phyloP scores from a whole-genome alignment of 2,329 filamentous ascomycete species.

The Cercospora brassicicola region DNA sequence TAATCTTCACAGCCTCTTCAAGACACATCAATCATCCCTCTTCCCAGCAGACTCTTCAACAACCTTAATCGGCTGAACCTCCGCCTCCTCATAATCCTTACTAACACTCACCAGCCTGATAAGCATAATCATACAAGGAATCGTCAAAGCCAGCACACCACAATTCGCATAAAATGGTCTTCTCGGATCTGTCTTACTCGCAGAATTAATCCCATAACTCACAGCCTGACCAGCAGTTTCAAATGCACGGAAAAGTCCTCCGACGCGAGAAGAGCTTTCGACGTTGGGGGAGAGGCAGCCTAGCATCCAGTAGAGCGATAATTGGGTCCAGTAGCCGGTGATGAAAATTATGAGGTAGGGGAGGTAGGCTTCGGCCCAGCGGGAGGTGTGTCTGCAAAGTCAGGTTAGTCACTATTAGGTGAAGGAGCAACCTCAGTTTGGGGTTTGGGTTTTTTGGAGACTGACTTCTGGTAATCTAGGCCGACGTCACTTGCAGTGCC shows the following conservation, averaged over 20 bases:
- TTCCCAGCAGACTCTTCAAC: neutral
- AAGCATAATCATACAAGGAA: conserved; percentile 26
- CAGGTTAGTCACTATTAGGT: too few species aligned
- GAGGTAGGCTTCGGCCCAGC: conserved; percentile 27
- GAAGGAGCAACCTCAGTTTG: too few species aligned
- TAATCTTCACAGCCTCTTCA: neutral
- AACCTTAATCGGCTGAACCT: neutral
- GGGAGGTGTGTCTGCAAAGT: conserved; percentile 13
- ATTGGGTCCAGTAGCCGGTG: conserved; percentile 30
- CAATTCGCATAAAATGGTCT: conserved; percentile 26
- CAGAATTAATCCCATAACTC: conserved; percentile 34
- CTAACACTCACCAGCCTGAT: conserved; percentile 22
- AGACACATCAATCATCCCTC: neutral
- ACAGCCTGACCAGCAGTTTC: conserved; percentile 52
- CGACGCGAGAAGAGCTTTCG: conserved; percentile 35
- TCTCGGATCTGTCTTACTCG: conserved; percentile 3
- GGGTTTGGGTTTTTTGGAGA: too few species aligned
- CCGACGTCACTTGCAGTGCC: conserved; percentile 5
- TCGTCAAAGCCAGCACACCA: conserved; percentile 20
- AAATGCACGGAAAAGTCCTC: conserved; percentile 33
- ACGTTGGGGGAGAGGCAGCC: conserved; percentile 42
- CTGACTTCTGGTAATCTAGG: conserved; percentile 25
- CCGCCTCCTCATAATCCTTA: conserved; percentile 2
- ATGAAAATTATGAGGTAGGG: conserved; percentile 31
- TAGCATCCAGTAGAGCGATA: conserved; percentile 42